Conservation (phyloP, 78 protist genomes). For the Polysphondylium violaceum region DNA sequence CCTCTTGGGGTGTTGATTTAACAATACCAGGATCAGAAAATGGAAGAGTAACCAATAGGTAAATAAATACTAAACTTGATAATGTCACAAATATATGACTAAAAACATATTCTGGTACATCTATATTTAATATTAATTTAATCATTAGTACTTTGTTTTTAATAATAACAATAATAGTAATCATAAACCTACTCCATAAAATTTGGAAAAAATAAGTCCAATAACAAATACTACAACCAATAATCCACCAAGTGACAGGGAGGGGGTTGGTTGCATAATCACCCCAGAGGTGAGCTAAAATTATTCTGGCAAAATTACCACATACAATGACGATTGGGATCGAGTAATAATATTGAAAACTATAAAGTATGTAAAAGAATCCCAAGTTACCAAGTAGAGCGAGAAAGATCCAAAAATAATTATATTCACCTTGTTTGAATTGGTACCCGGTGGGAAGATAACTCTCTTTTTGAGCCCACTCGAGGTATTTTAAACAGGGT, state of each 20-base stretch:
- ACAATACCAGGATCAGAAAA: constrained; percentile 68
- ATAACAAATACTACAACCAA: constrained; percentile 59
- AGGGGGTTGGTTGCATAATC: constrained; percentile 14
- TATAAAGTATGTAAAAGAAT: constrained; percentile 24
- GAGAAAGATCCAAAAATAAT: constrained; percentile 33
- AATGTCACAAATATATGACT: constrained; percentile 19
- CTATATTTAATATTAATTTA: not conserved
- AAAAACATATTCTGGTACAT: constrained; percentile 4
- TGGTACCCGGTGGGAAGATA: not conserved
- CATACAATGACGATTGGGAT: constrained; percentile 12
- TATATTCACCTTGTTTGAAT: not conserved
- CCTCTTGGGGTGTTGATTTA: constrained; percentile 52
- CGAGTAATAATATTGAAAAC: not conserved
- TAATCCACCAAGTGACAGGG: constrained; percentile 72
- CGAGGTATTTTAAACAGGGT: constrained; percentile 24
- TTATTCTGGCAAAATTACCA: constrained; percentile 23
- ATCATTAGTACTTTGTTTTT: not conserved
- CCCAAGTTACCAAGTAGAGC: constrained; percentile 35
- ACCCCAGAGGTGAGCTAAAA: constrained; percentile 24
- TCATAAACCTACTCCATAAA: constrained; percentile 35
- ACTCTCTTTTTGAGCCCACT: constrained; percentile 6
- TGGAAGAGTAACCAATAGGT: constrained; percentile 26
- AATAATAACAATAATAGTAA: not conserved
- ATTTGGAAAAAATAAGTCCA: constrained; percentile 52
- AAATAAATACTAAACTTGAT: constrained; percentile 57